Base-by-base conservation (phyloP, 2,329 filamentous ascomycete species). In the Penicillium sp. region DNA sequence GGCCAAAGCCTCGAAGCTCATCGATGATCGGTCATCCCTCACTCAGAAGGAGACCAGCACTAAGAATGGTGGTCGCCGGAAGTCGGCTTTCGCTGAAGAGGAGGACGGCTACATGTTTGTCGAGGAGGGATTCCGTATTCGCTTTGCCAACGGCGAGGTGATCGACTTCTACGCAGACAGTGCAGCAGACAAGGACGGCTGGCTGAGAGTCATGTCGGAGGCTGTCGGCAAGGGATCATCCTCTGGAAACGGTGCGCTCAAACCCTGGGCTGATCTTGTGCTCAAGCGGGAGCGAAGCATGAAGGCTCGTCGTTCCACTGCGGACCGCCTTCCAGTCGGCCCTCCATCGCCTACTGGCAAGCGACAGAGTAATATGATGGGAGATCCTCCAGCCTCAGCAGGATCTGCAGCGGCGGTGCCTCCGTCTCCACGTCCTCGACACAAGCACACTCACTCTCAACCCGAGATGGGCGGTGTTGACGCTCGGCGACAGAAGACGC, bases 71-170 rank as follows among this genome's bases (percentile, higher is more conserved):
- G 86, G 85, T 62, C 88, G 94, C 39, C 88, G 94, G 50, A 91
- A 95, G 71, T 96, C 92, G 30, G 94, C 90, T 10, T 99, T 99
- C 71, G 92, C 92, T 1, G 94, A 97, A 72, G 94, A 99, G 60
- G 94, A 99, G 74, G 94, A 99, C 69, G 94, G 94, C 38, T 99
- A 99, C 78, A 96, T 96, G 89, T 99, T 99, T 70, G 92, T 99
- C 47, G 94, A 99, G 72, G 94, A 99, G 70, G 94, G 94, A 2
- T 99, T 99, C 86, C 90, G 94, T 36, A 95, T 99, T 69, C 90
- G 92, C 51, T 99, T 99, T 74, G 95, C 90, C 69, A 99, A 99
- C 66, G 94, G 94, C 55, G 94, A 99, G 75, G 86, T 96, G 57
- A 99, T 99, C 68, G 92, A 97, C 77, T 97, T 97, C 71, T 97